Base-by-base conservation (phyloP, 495 filamentous ascomycete species). In the Viridothelium virens region DNA sequence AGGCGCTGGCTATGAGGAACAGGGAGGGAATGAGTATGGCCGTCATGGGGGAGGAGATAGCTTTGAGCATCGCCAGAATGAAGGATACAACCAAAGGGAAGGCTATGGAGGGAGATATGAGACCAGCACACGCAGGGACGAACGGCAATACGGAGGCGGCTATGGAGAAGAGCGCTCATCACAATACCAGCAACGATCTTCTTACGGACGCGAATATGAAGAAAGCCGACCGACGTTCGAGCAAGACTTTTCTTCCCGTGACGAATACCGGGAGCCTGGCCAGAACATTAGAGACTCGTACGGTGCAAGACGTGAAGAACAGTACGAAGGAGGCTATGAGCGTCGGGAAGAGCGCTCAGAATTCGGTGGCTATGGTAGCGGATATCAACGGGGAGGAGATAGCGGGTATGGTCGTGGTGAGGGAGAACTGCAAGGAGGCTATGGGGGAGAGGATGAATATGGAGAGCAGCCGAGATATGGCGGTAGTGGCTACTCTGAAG, bases 321-420 rank as follows among this genome's bases (percentile, higher is more conserved):
- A 38, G 14, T 64, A 64, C 38, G 62, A 44, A 37, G 37, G 46
- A 31, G 18, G 18, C 18, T 25, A 36, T 59, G n/a, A 18, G 7
- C 18, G 53, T 36, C 53, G 18, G 33, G 53, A 25, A 31, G 18
- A 25, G 53, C 53, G 18, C n/a, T 10, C 7, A 36, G 18, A 18
- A 7, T 25, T 9, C n/a, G 53, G 53, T 66, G 64, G n/a, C 3
- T 56, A 61, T 61, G 64, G 64, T 38, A 34, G 18, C 16, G 47
- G 47, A 12, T 66, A 62, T 37, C 46, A 61, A 25, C 16, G n/a
- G 18, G 7, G 53, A 9, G 53, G 38, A 61, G 47, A 33, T 34
- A 36, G 65, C 38, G 65, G 56, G 46, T 66, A 66, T 61, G 53
- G 56, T 14, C 36, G 65, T 37, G 37, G 56, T 14, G 36, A 50